Percentiles rank a stretch among this genome's conserved stretches.
phyloP scores from a whole-genome alignment of 805 yeast species.

The Starmerella stigmatis region DNA sequence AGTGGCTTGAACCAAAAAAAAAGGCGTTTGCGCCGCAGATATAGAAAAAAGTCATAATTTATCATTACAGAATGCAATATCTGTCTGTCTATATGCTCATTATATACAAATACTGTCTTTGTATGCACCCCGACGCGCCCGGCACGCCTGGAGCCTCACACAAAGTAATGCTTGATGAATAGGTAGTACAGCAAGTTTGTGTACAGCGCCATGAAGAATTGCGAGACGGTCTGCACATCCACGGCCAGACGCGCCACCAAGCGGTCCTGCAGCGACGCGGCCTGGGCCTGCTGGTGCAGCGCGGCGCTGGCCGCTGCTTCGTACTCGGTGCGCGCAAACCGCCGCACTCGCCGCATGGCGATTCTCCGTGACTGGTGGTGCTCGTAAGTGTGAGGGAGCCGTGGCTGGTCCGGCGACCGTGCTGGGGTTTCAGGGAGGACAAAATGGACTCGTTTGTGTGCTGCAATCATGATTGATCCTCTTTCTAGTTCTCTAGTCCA shows the following conservation, averaged over 20 bases:
- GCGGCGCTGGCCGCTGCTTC: neutral
- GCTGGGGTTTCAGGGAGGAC: slow-evolving; percentile 2
- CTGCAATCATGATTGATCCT: neutral
- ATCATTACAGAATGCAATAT: neutral
- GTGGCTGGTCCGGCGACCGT: neutral
- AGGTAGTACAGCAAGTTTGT: slow-evolving; percentile 17
- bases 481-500: too few relatives aligned
- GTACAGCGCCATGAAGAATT: neutral
- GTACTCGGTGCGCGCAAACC: neutral
- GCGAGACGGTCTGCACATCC: neutral
- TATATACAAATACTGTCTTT: too few relatives aligned
- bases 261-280: neutral
- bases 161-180: slow-evolving; percentile 19
- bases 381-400: slow-evolving; percentile 4
- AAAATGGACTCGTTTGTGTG: neutral
- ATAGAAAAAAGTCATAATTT: neutral
- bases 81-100: neutral
- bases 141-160: too few relatives aligned
- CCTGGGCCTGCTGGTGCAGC: neutral
- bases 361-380: slow-evolving; percentile 3
- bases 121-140: too few relatives aligned
- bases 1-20: neutral
- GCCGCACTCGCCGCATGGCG: slow-evolving; percentile 2
- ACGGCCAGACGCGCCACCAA: neutral
- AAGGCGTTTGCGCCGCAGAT: neutral